Base-by-base conservation (phyloP, 352 stramenopile species). In the Achlya hypogyna region DNA sequence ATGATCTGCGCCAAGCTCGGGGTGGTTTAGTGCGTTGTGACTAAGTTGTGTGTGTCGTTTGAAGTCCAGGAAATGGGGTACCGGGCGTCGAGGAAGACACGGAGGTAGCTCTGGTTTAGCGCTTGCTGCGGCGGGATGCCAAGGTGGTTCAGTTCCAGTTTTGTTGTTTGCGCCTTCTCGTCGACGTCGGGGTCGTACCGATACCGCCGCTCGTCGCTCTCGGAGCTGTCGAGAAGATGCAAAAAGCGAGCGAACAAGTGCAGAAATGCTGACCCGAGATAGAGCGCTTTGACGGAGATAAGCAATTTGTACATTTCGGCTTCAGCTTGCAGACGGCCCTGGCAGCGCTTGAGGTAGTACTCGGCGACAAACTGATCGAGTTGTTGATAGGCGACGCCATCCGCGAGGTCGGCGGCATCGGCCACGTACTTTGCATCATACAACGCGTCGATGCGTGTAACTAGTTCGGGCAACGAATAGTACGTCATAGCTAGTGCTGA, bases 391-490 rank as follows among this genome's bases (percentile, higher is more conserved):
- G 75, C 79, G 20, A 88, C 79, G 22, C 82, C 81, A 29, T 91
- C 82, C 0, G 75, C 72, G 63, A 80, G 75, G 51, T 91, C 82
- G 4, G 68, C 73, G 51, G 72, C 71, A 42, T 91, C 82, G 2
- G 79, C 87, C 6, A 59, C 68, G 23, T 85, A 84, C 60, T 91
- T 91, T 71, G 88, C 81, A 60, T 91, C 77, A 58, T 89, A 91
- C n/a, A 91, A 86, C 18, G 53, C 60, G 65, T 91, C 82, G 32
- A 91, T 87, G 51, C 80, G 78, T 12, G 68, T 29, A 20, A 87
- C 75, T 8, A 88, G 76, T 0, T 77, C 51, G 23, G 77, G 73
- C 3, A 87, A 62, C 32, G 73, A 69, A 51, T 87, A 87, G 40
- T 87, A 87, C 4, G 76, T 79, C 32, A 89, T 87, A 20, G 79